phyloP scores from a whole-genome alignment of 495 filamentous ascomycete genomes.

The Lepidopterella palustris region DNA sequence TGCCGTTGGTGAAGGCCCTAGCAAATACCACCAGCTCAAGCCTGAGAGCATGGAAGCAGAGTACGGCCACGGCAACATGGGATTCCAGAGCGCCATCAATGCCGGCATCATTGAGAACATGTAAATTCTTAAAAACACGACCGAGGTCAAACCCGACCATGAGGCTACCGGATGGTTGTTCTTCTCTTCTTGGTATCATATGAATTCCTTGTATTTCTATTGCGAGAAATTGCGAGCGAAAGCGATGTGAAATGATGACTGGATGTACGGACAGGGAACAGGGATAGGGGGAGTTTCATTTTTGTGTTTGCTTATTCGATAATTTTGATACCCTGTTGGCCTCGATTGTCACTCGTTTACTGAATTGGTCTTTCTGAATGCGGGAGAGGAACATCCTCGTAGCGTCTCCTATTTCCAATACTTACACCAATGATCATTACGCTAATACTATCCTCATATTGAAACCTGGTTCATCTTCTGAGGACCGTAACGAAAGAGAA shows the following conservation, averaged over 20 bases:
- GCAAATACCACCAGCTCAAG: conserved; percentile 37
- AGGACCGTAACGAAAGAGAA: too few relatives aligned
- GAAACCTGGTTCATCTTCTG: too few relatives aligned
- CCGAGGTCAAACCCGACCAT: background rate
- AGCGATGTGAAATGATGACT: background rate
- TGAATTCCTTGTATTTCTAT: background rate
- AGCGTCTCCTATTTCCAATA: too few relatives aligned
- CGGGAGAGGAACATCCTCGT: too few relatives aligned
- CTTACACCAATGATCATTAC: too few relatives aligned
- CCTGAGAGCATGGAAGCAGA: conserved; percentile 38
- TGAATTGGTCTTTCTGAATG: too few relatives aligned
- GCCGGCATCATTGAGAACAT: conserved; percentile 83
- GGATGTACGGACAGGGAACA: background rate
- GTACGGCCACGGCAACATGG: conserved; percentile 45
- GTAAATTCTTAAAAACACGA: conserved; percentile 38
- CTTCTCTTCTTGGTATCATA: background rate
- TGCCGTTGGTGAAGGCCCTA: conserved; percentile 53
- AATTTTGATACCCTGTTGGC: background rate
- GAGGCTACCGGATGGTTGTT: background rate
- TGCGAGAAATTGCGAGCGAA: background rate
- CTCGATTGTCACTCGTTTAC: background rate
- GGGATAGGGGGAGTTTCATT: background rate
- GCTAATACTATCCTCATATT: too few relatives aligned
- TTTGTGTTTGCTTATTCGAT: background rate
- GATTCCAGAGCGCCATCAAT: conserved; percentile 79